Conservation (phyloP, 352 stramenopile species). For the Phytophthora pisi region DNA sequence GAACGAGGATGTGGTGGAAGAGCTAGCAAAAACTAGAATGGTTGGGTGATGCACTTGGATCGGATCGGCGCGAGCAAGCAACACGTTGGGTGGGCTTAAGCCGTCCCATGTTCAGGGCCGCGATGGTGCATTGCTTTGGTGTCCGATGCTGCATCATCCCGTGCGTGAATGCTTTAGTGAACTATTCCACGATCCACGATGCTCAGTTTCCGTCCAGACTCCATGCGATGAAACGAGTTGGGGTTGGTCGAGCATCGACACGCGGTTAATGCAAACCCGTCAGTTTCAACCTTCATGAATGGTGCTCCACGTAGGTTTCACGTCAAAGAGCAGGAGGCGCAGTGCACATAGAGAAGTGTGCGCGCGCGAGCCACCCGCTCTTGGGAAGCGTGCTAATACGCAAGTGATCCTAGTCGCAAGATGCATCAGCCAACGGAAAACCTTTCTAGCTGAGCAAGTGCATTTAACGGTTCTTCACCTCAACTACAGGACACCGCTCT, state of each 20-base stretch:
- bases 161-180: neutral
- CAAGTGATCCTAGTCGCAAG: conserved; percentile 13
- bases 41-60: neutral
- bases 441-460: neutral
- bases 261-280: neutral
- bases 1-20: neutral
- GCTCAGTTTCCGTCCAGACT: conserved; percentile 4
- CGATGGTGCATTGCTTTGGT: conserved; percentile 1
- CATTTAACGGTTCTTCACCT: neutral
- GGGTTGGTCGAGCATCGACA: conserved; percentile 12
- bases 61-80: no score
- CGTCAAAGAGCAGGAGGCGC: neutral
- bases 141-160: conserved; percentile 13
- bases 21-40: conserved; percentile 26
- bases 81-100: neutral
- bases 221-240: neutral
- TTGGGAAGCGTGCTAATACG: conserved; percentile 9
- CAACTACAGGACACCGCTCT: conserved; percentile 31
- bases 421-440: conserved; percentile 1
- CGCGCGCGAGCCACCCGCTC: neutral
- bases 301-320: conserved; percentile 7
- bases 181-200: conserved; percentile 8
- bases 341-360: conserved; percentile 5
- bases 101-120: neutral
- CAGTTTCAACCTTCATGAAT: conserved; percentile 4